Evolutionary conservation across 768 basidiomycete species (phyloP).

Genomic region (Tremella mesenterica): DNA sequence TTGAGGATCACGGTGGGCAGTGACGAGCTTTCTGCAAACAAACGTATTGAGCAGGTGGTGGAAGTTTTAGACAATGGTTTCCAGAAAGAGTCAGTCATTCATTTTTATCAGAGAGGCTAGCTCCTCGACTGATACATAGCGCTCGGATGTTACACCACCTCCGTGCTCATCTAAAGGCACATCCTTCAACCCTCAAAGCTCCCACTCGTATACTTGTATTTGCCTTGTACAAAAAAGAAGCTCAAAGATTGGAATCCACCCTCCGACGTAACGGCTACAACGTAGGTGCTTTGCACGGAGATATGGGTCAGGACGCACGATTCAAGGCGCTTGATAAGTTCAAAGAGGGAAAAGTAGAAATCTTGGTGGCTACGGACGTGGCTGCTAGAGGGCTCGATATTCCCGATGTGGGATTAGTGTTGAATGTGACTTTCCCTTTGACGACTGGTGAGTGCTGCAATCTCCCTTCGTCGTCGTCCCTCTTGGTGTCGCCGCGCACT

Average conservation of each 20-base stretch:
- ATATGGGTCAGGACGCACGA: constrained; percentile 75
- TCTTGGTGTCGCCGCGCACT: background rate
- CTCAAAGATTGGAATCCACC: constrained; percentile 74
- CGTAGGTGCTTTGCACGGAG: constrained; percentile 79
- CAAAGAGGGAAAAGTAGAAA: constrained; percentile 64
- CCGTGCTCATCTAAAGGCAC: constrained; percentile 44
- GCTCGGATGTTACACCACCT: constrained; percentile 43
- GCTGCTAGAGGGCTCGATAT: constrained; percentile 96
- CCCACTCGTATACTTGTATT: constrained; percentile 75
- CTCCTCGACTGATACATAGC: constrained; percentile 12
- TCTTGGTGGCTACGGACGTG: constrained; percentile 94
- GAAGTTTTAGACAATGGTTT: constrained; percentile 80
- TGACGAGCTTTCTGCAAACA: constrained; percentile 89
- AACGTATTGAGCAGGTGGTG: constrained; percentile 81
- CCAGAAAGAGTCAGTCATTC: constrained; percentile 67
- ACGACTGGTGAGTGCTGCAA: constrained; percentile 70
- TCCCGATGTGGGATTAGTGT: constrained; percentile 83
- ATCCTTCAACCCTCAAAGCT: constrained; percentile 47
- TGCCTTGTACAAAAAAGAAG: constrained; percentile 95
- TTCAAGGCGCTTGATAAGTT: constrained; percentile 81
- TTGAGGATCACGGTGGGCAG: constrained; percentile 88
- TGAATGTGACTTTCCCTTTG: constrained; percentile 93
- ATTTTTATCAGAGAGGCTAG: background rate
- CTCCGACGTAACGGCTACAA: constrained; percentile 65
- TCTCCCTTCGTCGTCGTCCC: background rate